These are phyloP conservation scores for Fusarium armeniacum DNA, from an alignment of 2,329 filamentous ascomycete genomes.

Conservation along the genomic window DNA sequence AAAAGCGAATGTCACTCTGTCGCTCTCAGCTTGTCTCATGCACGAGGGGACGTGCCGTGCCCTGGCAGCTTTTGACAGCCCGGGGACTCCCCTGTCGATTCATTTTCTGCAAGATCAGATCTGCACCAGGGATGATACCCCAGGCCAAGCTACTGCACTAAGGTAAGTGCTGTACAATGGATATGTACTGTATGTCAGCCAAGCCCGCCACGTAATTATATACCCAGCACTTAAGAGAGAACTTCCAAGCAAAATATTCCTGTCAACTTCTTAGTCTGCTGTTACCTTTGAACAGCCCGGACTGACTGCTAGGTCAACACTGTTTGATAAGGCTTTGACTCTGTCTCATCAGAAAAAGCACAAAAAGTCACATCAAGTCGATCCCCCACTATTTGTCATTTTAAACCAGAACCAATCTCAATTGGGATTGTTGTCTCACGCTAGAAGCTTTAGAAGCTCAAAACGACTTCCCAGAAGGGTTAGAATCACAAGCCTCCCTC, in stretches of 20 bases:
- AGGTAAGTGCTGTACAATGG: background rate
- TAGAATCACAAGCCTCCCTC: constrained; percentile 17
- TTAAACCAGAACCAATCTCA: constrained; percentile 13
- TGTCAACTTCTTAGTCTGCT: background rate
- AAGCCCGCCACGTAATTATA: background rate
- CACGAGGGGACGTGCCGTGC: constrained; percentile 37
- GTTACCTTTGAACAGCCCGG: background rate
- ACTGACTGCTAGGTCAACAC: background rate
- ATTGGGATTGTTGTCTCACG: constrained; percentile 34
- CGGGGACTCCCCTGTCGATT: constrained; percentile 33
- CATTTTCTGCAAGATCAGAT: constrained; percentile 27
- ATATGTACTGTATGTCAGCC: background rate
- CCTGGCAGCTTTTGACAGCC: constrained; percentile 41
- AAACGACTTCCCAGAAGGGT: constrained; percentile 29
- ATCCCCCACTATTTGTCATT: constrained; percentile 33
- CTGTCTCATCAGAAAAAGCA: background rate
- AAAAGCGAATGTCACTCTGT: background rate
- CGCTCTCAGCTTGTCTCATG: constrained; percentile 4
- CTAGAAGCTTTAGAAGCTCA: constrained; percentile 45
- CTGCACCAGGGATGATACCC: constrained; percentile 36
- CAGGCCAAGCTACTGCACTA: background rate
- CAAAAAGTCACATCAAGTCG: background rate
- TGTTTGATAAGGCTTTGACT: background rate
- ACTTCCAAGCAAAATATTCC: background rate
- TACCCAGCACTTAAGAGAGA: background rate